phyloP scores from a whole-genome alignment of 352 stramenopile genomes.

The Globisporangium takayamanum region DNA sequence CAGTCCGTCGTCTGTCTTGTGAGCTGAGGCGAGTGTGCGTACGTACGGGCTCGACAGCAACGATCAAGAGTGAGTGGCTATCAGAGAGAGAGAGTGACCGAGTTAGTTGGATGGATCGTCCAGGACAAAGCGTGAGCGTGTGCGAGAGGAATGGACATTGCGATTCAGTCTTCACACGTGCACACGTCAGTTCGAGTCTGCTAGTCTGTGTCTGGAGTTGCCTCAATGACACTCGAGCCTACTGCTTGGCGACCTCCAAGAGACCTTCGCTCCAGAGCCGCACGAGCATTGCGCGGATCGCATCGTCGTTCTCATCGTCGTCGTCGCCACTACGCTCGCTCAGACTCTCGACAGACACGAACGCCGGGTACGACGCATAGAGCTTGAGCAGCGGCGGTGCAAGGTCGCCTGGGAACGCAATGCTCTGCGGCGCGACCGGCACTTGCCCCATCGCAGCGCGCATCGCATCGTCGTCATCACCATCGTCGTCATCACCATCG shows the following conservation, averaged over 20 bases:
- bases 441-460: constrained; percentile 27
- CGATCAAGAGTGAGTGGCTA: neutral
- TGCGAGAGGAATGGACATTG: neutral
- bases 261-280: constrained; percentile 73
- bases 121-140: neutral
- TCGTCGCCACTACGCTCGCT: constrained; percentile 27
- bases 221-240: neutral
- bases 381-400: constrained; percentile 62
- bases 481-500: constrained; percentile 24
- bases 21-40: neutral
- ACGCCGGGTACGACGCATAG: constrained; percentile 38
- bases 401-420: constrained; percentile 61
- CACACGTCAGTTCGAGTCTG: neutral
- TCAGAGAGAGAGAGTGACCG: neutral
- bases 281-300: constrained; percentile 73
- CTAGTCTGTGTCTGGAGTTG: neutral
- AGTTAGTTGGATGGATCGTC: neutral
- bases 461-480: constrained; percentile 25
- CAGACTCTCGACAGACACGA: constrained; percentile 35
- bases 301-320: constrained; percentile 36
- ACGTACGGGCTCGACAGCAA: neutral
- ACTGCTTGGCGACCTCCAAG: constrained; percentile 27
- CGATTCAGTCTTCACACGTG: neutral
- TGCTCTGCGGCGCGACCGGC: constrained; percentile 37
- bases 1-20: too few relatives aligned